Conservation (phyloP, 371 early-diverging fungal species). For the Circinella minor region DNA sequence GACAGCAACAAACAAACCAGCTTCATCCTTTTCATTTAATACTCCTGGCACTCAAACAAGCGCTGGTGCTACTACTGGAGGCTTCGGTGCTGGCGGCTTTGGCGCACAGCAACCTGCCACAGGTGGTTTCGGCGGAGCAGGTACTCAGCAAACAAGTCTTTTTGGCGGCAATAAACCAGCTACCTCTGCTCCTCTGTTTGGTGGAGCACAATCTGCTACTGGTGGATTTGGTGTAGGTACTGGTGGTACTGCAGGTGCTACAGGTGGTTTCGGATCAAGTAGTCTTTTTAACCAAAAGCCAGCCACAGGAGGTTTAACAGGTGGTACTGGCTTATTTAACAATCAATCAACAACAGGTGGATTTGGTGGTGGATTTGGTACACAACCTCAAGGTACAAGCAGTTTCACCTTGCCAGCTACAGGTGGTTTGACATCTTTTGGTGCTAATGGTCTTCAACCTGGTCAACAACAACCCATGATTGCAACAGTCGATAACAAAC, state of each 20-base stretch:
- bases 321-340: constrained; percentile 29
- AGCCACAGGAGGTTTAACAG: not conserved
- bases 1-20: constrained; percentile 52
- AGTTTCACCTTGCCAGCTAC: constrained; percentile 45
- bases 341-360: constrained; percentile 28
- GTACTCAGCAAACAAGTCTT: constrained; percentile 34
- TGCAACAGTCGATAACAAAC: constrained; percentile 80
- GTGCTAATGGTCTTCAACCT: constrained; percentile 38
- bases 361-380: constrained; percentile 27
- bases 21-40: constrained; percentile 46
- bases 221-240: constrained; percentile 8
- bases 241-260: not conserved
- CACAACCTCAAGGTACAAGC: constrained; percentile 25
- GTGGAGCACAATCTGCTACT: not conserved
- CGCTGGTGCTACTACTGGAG: constrained; percentile 26
- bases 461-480: constrained; percentile 55
- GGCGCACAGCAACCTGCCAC: constrained; percentile 23
- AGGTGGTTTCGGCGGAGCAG: constrained; percentile 32
- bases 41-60: constrained; percentile 18
- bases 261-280: not conserved
- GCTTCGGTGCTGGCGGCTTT: constrained; percentile 12
- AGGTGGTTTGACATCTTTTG: constrained; percentile 52
- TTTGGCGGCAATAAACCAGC: constrained; percentile 49
- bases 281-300: constrained; percentile 1
- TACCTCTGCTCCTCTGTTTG: constrained; percentile 15